Conservation (phyloP, 495 filamentous ascomycete genomes). For the Talaromyces borbonicus region DNA sequence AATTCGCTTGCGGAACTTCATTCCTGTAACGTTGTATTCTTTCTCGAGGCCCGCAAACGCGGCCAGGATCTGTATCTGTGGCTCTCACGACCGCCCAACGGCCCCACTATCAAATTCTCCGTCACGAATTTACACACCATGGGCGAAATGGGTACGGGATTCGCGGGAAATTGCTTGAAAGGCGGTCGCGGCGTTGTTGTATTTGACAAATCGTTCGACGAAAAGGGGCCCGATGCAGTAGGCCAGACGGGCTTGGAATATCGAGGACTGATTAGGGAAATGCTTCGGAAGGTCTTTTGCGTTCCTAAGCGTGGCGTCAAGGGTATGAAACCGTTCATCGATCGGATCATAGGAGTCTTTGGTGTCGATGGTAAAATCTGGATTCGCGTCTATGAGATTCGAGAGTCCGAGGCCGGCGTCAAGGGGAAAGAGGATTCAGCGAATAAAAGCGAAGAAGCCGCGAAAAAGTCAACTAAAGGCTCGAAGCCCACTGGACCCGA, state of each 20-base stretch:
- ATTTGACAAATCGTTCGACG: constrained; percentile 81
- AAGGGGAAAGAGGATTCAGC: constrained; percentile 23
- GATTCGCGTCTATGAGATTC: constrained; percentile 90
- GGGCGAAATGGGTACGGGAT: constrained; percentile 69
- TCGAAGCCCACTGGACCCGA: constrained; percentile 46
- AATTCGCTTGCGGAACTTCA: constrained; percentile 96
- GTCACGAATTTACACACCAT: constrained; percentile 72
- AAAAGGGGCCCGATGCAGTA: constrained; percentile 38
- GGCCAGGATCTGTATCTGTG: constrained; percentile 84
- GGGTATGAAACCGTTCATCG: constrained; percentile 90
- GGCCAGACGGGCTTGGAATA: constrained; percentile 33
- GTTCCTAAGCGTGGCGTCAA: constrained; percentile 74
- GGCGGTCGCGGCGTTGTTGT: constrained; percentile 90
- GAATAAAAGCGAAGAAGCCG: constrained; percentile 21
- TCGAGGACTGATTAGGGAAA: constrained; percentile 46
- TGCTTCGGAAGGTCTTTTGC: constrained; percentile 85
- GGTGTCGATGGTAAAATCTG: constrained; percentile 93
- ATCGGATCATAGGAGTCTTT: constrained; percentile 90
- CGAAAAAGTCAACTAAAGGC: constrained; percentile 26
- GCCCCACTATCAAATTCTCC: constrained; percentile 74
- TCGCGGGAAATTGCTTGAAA: constrained; percentile 93
- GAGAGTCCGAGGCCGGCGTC: constrained; percentile 57
- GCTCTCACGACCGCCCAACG: constrained; percentile 90
- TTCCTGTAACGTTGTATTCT: constrained; percentile 97
- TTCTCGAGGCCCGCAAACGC: constrained; percentile 86